phyloP scores from a whole-genome alignment of 106 monocot genomes.

The Alisma plantagoaquatica region DNA sequence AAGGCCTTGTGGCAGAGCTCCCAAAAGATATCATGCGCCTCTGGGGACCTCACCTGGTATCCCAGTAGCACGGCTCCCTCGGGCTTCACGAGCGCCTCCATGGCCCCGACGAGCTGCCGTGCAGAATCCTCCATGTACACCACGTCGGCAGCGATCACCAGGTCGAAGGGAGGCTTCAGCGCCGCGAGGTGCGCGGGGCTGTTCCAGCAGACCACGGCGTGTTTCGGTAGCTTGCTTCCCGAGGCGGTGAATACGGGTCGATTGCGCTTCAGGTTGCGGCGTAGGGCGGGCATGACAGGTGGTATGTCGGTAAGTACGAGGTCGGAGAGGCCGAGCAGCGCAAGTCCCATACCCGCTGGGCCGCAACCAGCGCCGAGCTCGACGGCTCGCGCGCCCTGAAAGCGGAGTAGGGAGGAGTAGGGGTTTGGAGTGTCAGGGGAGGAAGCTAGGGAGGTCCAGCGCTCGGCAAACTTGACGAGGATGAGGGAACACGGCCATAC shows the following conservation, averaged over 20 bases:
- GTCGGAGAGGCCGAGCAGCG: constrained; percentile 56
- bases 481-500: constrained; percentile 97
- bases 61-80: constrained; percentile 74
- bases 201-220: constrained; percentile 80
- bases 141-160: constrained; percentile 91
- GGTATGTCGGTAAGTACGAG: constrained; percentile 84
- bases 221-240: constrained; percentile 29
- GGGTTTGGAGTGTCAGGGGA: constrained; percentile 26
- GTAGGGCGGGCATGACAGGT: constrained; percentile 90
- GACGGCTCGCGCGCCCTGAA: constrained; percentile 61
- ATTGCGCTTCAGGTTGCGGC: constrained; percentile 84
- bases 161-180: constrained; percentile 51
- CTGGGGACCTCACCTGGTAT: constrained; percentile 80
- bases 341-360: constrained; percentile 62
- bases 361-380: constrained; percentile 93
- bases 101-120: constrained; percentile 49
- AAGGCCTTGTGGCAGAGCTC: constrained; percentile 36
- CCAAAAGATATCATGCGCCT: constrained; percentile 81
- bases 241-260: constrained; percentile 29
- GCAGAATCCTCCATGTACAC: constrained; percentile 94
- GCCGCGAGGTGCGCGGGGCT: constrained; percentile 41
- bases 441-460: constrained; percentile 21
- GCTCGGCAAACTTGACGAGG: constrained; percentile 91
- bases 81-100: constrained; percentile 50
- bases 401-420: constrained; percentile 33